A percentile compares a stretch with the other conserved stretches of the same genome.
These are phyloP conservation scores for Monilinia aucupariae DNA, from an alignment of 2,329 filamentous ascomycete species.

Conservation along the genomic window DNA sequence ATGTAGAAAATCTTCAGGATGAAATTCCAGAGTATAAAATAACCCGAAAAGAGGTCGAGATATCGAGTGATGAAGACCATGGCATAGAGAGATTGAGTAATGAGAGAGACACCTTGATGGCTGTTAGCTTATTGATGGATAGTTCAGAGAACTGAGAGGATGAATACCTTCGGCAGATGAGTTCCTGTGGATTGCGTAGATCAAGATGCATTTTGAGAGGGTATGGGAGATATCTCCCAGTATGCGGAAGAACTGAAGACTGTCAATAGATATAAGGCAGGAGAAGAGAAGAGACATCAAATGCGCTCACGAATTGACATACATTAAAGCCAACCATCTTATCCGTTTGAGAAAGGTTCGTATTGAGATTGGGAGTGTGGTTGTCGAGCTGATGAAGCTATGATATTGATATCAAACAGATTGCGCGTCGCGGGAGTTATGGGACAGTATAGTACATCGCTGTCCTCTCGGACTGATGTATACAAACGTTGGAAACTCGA, in stretches of 20 bases:
- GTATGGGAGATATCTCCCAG: conserved; percentile 80
- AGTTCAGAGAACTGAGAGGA: neutral
- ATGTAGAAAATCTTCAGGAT: conserved; percentile 90
- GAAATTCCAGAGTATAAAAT: conserved; percentile 61
- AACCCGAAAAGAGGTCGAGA: conserved; percentile 63
- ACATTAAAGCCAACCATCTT: conserved; percentile 29
- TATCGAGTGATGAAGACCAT: conserved; percentile 83
- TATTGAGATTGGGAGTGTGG: neutral
- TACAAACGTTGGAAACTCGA: neutral
- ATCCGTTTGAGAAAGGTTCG: neutral
- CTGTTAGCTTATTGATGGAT: neutral
- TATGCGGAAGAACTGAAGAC: conserved; percentile 57
- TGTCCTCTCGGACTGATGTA: neutral
- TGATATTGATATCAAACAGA: conserved; percentile 7
- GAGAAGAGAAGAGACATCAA: neutral
- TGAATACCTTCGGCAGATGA: conserved; percentile 68
- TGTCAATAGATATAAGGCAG: neutral
- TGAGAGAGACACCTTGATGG: conserved; percentile 62
- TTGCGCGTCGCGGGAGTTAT: conserved; percentile 16
- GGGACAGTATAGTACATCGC: conserved; percentile 5
- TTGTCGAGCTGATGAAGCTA: neutral
- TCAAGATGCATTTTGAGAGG: conserved; percentile 81
- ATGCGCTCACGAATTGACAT: conserved; percentile 10
- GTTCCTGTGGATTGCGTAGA: conserved; percentile 85
- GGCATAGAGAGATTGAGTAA: conserved; percentile 84